A percentile compares a stretch with the other conserved stretches of the same genome.
Conservation (phyloP, 1,139 yeast species). For the Yamadazyma atmosphaerica region DNA sequence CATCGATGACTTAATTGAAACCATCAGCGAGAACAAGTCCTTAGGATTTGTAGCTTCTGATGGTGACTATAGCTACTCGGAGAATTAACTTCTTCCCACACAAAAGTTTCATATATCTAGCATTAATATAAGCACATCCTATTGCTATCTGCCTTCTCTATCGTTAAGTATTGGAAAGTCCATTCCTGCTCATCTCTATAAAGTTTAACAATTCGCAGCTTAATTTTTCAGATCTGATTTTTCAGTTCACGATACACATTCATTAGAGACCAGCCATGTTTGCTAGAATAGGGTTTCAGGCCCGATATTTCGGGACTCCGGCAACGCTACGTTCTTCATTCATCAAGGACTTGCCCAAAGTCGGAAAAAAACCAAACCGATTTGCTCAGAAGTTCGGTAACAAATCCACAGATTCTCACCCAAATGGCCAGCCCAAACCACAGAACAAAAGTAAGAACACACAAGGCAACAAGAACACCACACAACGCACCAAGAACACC, state of each 20-base stretch:
- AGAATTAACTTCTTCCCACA: background rate
- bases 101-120: slow-evolving; percentile 1
- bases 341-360: background rate
- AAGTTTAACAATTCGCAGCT: slow-evolving; percentile 4
- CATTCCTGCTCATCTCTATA: background rate
- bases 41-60: slow-evolving; percentile 46
- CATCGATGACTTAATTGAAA: slow-evolving; percentile 67
- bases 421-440: no score
- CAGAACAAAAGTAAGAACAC: no score
- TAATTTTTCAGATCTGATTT: background rate
- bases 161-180: no score
- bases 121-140: background rate
- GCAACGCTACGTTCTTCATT: background rate
- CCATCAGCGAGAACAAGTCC: slow-evolving; percentile 44
- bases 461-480: no score
- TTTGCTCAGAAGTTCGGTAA: slow-evolving; percentile 26
- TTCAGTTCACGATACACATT: slow-evolving; percentile 2
- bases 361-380: slow-evolving; percentile 24
- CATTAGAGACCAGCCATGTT: no score
- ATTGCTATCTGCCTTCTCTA: background rate
- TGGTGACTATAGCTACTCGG: slow-evolving; percentile 38
- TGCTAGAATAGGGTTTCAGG: background rate
- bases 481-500: no score
- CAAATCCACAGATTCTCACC: no score
- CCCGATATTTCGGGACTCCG: background rate